Evolutionary conservation across 2,329 filamentous ascomycete genomes (phyloP).

Genomic region (Talaromyces piceae): DNA sequence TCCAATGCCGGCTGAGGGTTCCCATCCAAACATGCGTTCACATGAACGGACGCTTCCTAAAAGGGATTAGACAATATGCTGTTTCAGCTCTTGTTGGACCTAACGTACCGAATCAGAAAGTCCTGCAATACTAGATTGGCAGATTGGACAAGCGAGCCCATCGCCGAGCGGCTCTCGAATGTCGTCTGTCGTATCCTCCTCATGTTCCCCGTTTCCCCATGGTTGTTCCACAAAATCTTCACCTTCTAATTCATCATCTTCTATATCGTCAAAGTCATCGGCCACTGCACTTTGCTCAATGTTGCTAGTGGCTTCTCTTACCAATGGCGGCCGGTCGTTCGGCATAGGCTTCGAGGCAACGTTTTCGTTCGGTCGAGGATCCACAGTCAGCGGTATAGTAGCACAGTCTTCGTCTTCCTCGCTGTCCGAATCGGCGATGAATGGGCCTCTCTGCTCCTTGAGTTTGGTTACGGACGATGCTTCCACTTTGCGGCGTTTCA

Average conservation of each 20-base stretch:
- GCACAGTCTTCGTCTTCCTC: constrained; percentile 34
- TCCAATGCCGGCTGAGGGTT: constrained; percentile 54
- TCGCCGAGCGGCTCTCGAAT: constrained; percentile 5
- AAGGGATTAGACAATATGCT: constrained; percentile 19
- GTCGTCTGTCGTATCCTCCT: constrained; percentile 14
- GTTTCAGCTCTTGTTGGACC: not conserved
- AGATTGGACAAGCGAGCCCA: constrained; percentile 63
- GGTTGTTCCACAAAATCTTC: constrained; percentile 61
- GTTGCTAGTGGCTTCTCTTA: constrained; percentile 44
- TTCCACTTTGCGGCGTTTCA: constrained; percentile 29
- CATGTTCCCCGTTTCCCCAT: constrained; percentile 42
- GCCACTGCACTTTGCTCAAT: constrained; percentile 28
- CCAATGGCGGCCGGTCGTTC: constrained; percentile 34
- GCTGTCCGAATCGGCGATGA: constrained; percentile 45
- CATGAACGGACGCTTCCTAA: constrained; percentile 71
- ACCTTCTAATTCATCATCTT: constrained; percentile 56
- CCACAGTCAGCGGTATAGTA: constrained; percentile 17
- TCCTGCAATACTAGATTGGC: constrained; percentile 56
- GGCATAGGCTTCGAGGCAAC: constrained; percentile 3
- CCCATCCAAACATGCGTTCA: constrained; percentile 88
- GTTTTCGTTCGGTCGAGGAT: not conserved
- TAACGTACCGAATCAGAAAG: constrained; percentile 40
- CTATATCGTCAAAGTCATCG: constrained; percentile 51
- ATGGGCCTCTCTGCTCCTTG: constrained; percentile 26
- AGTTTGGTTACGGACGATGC: constrained; percentile 1